phyloP scores from a whole-genome alignment of 176 grass and related monocot species.

The Phyllostachys edulis region DNA sequence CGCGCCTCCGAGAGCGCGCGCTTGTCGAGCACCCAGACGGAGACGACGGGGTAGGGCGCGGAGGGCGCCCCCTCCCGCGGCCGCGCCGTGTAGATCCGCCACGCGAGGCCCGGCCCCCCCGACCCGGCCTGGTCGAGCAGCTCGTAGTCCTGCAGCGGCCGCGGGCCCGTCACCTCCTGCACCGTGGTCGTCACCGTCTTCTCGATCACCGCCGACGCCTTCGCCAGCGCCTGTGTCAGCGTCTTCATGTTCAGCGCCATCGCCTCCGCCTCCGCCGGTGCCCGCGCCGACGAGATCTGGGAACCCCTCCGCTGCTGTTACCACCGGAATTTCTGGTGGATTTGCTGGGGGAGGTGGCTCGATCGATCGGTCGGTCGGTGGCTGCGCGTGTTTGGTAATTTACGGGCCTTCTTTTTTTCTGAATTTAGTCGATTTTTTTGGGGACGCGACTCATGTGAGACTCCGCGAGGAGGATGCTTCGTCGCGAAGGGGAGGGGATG shows the following conservation, averaged over 20 bases:
- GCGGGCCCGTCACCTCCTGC: constrained; percentile 97
- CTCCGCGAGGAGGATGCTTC: constrained; percentile 28
- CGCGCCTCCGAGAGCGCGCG: constrained; percentile 75
- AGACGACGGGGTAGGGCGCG: constrained; percentile 84
- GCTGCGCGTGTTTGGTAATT: constrained; percentile 38
- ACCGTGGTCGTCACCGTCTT: constrained; percentile 95
- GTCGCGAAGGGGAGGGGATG: background rate
- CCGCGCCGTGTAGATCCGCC: constrained; percentile 80
- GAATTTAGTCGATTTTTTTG: background rate
- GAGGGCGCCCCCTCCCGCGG: constrained; percentile 75
- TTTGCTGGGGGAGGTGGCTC: constrained; percentile 9
- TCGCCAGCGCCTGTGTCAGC: constrained; percentile 87
- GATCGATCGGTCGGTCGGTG: constrained; percentile 44
- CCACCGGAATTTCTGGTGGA: constrained; percentile 10
- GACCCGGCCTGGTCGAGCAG: constrained; percentile 86
- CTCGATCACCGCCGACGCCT: constrained; percentile 96
- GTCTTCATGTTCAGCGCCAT: constrained; percentile 99
- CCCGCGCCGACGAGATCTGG: constrained; percentile 47
- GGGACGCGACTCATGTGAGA: constrained; percentile 22
- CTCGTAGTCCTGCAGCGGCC: constrained; percentile 99
- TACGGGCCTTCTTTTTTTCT: constrained; percentile 5
- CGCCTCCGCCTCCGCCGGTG: constrained; percentile 23
- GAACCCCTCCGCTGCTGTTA: constrained; percentile 22
- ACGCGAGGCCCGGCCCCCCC: constrained; percentile 74
- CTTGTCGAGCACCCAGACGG: constrained; percentile 98